phyloP scores from a whole-genome alignment of 305 asterid genomes.

The Solanum aculeatissimum region DNA sequence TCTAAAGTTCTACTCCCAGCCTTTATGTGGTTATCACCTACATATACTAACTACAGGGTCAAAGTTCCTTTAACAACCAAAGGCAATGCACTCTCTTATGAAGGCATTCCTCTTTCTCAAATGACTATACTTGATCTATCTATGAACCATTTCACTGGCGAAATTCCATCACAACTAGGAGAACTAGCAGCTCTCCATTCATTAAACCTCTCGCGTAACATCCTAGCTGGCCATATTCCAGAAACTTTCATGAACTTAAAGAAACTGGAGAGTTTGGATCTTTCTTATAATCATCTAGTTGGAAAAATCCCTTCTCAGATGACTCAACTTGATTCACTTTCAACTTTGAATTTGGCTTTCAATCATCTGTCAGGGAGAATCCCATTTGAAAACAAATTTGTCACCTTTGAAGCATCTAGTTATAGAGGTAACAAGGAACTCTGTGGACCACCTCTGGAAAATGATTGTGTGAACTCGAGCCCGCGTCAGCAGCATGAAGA shows the following conservation, averaged over 20 bases:
- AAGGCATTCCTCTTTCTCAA: constrained; percentile 10
- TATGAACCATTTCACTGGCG: not conserved
- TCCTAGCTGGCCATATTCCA: constrained; percentile 3
- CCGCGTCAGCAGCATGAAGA: not conserved
- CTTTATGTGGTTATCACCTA: constrained; percentile 1
- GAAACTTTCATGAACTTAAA: not conserved
- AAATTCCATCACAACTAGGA: constrained; percentile 2
- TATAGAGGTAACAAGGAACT: constrained; percentile 7
- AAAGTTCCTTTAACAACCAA: constrained; percentile 9
- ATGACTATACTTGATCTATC: constrained; percentile 7
- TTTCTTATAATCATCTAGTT: not conserved
- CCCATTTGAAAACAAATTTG: constrained; percentile 5
- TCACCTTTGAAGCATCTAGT: constrained; percentile 3
- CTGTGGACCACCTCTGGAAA: constrained; percentile 6
- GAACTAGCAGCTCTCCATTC: not conserved
- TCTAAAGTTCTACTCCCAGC: not conserved
- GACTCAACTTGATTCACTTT: not conserved
- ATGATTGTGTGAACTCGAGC: not conserved
- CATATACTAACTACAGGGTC: constrained; percentile 3
- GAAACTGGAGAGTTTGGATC: not conserved
- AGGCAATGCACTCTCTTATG: constrained; percentile 1
- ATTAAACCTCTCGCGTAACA: constrained; percentile 1
- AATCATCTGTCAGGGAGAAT: constrained; percentile 3
- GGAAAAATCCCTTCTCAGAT: constrained; percentile 5
- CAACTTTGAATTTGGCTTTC: constrained; percentile 3